Evolutionary conservation across 306 rosid genomes (phyloP), one percentile per base, ranked within the genome.

Genomic region (Rosa lucieae): DNA sequence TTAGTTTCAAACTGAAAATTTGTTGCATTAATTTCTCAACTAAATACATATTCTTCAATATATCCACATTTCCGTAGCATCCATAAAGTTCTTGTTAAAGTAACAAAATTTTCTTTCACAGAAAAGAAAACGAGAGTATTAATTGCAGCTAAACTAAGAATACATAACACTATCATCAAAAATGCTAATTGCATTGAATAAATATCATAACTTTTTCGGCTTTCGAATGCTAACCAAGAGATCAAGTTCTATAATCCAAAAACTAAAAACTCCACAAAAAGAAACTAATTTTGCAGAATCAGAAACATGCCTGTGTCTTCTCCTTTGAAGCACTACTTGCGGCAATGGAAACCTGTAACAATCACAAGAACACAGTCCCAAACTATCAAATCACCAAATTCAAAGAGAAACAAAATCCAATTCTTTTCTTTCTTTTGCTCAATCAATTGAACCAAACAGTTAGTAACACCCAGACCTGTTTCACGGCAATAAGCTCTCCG

Each of bases 401-500:
- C 70, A n/a, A 78, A 56, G 46, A 5, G 14, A 29, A 46, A 80
- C 11, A 23, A 29, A 51, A 80, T 11, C 4, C 66, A 67, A 0
- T 44, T 44, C 47, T 43, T 43, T 43, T 7, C 47, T 43, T 43
- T 43, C 47, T 44, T 44, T 8, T 44, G 47, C 47, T 44, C 11
- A 44, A 44, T 44, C 47, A 44, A 79, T 20, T 39, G 5, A 20
- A 3, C 40, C 48, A 72, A 18, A 37, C 14, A 29, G 37, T 32
- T 32, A 32, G 8, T 32, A 52, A 5, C 10, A 77, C 75, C 14
- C 59, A 52, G 42, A 90, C 98, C 93, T 92, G 97, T 80, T 94
- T 94, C 37, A 94, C 87, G 0, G 98, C 98, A 67, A 94, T 83
- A 43, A 94, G 97, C 93, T 94, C 98, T 12, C 98, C 98, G 17